Evolutionary conservation across 2,329 filamentous ascomycete genomes (phyloP).

Genomic region (Stachybotrys elegans): DNA sequence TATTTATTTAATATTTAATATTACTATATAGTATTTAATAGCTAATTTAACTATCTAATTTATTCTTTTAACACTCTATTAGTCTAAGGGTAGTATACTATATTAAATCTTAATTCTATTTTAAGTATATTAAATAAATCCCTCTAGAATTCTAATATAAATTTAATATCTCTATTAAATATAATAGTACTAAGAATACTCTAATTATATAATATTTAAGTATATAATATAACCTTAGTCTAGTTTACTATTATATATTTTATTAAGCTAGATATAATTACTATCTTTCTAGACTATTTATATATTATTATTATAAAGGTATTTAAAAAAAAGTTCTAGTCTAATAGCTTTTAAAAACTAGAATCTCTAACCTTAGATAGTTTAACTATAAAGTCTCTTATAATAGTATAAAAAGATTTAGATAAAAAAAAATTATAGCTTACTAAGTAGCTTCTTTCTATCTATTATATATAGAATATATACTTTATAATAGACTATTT

Average conservation of each 20-base stretch:
- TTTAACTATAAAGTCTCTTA: too few relatives aligned
- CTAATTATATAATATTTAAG: background rate
- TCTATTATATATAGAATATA: too few relatives aligned
- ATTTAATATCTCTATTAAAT: conserved; percentile 2
- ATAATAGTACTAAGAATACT: conserved; percentile 4
- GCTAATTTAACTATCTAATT: conserved; percentile 1
- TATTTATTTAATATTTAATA: too few relatives aligned
- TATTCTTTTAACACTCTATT: conserved; percentile 1
- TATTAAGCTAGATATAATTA: conserved; percentile 2
- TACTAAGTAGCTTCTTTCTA: too few relatives aligned
- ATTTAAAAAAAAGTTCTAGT: too few relatives aligned
- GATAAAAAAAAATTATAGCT: too few relatives aligned
- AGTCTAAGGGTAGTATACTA: conserved; percentile 1
- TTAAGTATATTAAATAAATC: background rate
- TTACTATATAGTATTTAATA: background rate
- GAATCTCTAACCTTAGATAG: background rate
- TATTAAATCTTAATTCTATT: conserved; percentile 9
- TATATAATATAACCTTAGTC: background rate
- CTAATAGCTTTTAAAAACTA: background rate
- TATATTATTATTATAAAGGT: background rate
- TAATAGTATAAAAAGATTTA: too few relatives aligned
- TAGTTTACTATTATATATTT: conserved; percentile 3
- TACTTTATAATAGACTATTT: conserved; percentile 1
- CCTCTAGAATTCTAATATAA: conserved; percentile 3
- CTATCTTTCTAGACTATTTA: conserved; percentile 1